Conservation (phyloP, 257 asterid species). For the Buddleja alternifolia region DNA sequence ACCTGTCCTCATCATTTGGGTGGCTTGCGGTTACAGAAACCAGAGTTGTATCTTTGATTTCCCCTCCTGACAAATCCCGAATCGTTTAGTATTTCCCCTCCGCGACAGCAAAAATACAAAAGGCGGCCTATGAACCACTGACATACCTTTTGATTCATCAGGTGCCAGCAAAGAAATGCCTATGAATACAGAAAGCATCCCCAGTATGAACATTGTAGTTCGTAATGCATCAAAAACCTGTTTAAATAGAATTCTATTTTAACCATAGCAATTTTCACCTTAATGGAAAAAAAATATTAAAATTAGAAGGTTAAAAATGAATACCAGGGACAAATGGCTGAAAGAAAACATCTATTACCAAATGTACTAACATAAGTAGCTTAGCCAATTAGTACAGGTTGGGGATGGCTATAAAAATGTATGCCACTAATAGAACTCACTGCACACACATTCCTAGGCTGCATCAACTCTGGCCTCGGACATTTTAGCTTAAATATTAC, state of each 20-base stretch:
- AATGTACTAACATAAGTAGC: neutral
- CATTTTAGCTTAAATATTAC: conserved; percentile 12
- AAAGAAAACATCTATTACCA: neutral
- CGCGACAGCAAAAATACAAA: neutral
- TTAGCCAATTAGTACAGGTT: conserved; percentile 9
- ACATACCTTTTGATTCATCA: conserved; percentile 87
- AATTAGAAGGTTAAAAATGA: neutral
- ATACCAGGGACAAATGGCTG: conserved; percentile 12
- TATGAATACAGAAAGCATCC: conserved; percentile 86
- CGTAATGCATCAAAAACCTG: conserved; percentile 92
- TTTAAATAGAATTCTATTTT: conserved; percentile 24
- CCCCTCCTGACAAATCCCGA: conserved; percentile 57
- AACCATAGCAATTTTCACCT: conserved; percentile 16
- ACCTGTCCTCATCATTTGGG: conserved; percentile 75
- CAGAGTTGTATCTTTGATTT: conserved; percentile 61
- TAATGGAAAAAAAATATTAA: neutral
- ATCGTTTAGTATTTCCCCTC: conserved; percentile 26
- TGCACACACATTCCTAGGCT: neutral
- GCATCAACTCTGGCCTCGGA: conserved; percentile 10
- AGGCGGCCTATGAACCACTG: conserved; percentile 4
- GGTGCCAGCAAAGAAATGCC: conserved; percentile 98
- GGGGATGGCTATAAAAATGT: neutral
- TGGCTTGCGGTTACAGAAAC: conserved; percentile 55
- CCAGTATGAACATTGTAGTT: conserved; percentile 90
- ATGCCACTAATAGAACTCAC: neutral